phyloP scores from a whole-genome alignment of 2,329 filamentous ascomycete species.

The Ceratocystis alfenasii region DNA sequence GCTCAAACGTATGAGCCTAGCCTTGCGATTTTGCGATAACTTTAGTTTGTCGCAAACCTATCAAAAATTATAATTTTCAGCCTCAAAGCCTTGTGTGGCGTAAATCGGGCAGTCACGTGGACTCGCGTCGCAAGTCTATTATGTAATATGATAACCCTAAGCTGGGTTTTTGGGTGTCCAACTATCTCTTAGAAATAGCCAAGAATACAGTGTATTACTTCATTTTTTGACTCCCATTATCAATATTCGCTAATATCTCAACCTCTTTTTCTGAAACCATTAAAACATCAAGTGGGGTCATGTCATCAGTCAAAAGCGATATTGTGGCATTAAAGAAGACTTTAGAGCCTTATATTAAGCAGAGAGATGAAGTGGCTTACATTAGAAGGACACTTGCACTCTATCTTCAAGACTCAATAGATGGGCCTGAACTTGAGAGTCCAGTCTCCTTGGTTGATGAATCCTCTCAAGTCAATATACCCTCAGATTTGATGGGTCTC shows the following conservation, averaged over 20 bases:
- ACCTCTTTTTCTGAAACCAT: no score
- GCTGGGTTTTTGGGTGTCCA: no score
- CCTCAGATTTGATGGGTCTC: constrained; percentile 35
- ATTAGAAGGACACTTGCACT: constrained; percentile 45
- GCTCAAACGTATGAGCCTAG: constrained; percentile 15
- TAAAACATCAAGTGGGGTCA: neutral
- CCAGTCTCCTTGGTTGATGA: constrained; percentile 20
- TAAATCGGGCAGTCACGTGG: constrained; percentile 18
- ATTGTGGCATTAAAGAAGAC: constrained; percentile 1
- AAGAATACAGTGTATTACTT: no score
- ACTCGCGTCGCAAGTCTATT: neutral
- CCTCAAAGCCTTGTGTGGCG: constrained; percentile 20
- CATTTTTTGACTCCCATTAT: no score
- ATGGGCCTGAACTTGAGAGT: constrained; percentile 18
- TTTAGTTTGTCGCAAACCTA: constrained; percentile 16
- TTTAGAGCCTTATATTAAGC: constrained; percentile 43
- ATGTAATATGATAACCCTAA: neutral
- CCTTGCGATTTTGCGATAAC: constrained; percentile 17
- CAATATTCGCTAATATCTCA: no score
- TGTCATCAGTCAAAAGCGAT: constrained; percentile 11
- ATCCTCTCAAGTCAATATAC: constrained; percentile 21
- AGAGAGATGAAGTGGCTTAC: constrained; percentile 45
- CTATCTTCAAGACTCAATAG: constrained; percentile 33
- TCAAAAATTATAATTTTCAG: constrained; percentile 22
- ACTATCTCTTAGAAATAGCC: no score